Conservation (phyloP, 2,329 filamentous ascomycete species). For the Trichoderma cornu-damae region DNA sequence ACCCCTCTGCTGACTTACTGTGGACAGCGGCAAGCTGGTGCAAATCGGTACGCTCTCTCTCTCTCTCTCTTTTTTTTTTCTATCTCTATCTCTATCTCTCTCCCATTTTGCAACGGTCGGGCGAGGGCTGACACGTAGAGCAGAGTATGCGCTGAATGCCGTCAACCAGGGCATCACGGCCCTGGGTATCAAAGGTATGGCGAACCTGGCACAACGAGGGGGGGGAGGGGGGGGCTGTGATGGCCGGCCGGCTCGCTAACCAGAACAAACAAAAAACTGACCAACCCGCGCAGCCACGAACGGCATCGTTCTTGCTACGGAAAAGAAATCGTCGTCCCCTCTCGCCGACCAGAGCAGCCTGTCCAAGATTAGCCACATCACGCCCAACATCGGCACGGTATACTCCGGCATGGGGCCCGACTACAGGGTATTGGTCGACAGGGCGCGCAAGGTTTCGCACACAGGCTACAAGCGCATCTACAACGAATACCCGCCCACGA, state of each 20-base stretch:
- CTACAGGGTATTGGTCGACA: constrained; percentile 95
- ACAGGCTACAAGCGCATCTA: constrained; percentile 99
- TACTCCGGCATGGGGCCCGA: constrained; percentile 99
- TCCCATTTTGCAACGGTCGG: no score
- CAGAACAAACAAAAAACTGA: constrained; percentile 23
- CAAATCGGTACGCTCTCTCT: constrained; percentile 66
- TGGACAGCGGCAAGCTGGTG: constrained; percentile 85
- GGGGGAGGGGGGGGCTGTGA: no score
- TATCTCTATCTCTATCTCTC: no score
- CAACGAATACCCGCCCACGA: constrained; percentile 99
- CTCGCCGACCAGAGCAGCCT: constrained; percentile 92
- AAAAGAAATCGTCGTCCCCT: constrained; percentile 98
- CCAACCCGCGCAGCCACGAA: constrained; percentile 91
- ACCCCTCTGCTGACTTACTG: constrained; percentile 32
- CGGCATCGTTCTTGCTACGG: constrained; percentile 95
- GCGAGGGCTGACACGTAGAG: constrained; percentile 13
- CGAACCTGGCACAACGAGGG: not conserved
- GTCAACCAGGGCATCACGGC: constrained; percentile 99
- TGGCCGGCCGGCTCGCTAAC: not conserved
- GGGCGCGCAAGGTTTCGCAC: constrained; percentile 96
- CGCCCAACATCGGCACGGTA: constrained; percentile 98
- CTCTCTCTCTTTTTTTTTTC: no score
- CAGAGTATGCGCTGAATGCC: constrained; percentile 98
- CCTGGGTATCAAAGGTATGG: constrained; percentile 90
- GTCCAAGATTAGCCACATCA: constrained; percentile 96